Evolutionary conservation across 768 basidiomycete genomes (phyloP).

Genomic region (Lentinula sp.): DNA sequence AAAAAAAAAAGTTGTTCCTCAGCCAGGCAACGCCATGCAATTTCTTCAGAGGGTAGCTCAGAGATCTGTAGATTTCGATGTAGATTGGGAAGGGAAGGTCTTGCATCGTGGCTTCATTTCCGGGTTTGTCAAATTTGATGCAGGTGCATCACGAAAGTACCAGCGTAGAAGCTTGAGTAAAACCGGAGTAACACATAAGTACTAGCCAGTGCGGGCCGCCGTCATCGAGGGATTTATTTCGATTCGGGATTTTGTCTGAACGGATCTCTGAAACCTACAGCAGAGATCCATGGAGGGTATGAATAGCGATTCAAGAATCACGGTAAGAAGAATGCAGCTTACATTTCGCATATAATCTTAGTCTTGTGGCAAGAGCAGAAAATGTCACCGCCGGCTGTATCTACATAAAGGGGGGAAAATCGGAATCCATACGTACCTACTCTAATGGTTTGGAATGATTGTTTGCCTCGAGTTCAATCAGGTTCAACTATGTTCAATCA

Average conservation of each 20-base stretch:
- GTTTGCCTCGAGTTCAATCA: background rate
- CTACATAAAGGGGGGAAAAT: background rate
- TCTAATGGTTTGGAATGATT: background rate
- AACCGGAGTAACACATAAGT: background rate
- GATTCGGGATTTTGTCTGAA: background rate
- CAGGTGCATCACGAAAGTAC: background rate
- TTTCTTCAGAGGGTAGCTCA: background rate
- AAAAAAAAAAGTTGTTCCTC: background rate
- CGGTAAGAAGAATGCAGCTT: no score
- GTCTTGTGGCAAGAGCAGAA: no score
- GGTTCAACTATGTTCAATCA: background rate
- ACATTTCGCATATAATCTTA: no score
- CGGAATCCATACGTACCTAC: background rate
- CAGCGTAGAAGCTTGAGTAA: background rate
- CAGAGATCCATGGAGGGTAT: no score
- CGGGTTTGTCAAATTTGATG: background rate
- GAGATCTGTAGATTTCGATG: slow-evolving; percentile 5
- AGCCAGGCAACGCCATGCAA: background rate
- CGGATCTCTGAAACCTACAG: no score
- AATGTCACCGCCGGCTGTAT: background rate
- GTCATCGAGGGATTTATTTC: background rate
- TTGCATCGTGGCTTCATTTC: slow-evolving; percentile 1
- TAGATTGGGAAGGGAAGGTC: background rate
- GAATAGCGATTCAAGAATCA: no score
- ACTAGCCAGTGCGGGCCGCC: background rate